These are phyloP conservation scores for Tetracentron sinense DNA, from an alignment of 164 flowering plant species.

Conservation along the genomic window DNA sequence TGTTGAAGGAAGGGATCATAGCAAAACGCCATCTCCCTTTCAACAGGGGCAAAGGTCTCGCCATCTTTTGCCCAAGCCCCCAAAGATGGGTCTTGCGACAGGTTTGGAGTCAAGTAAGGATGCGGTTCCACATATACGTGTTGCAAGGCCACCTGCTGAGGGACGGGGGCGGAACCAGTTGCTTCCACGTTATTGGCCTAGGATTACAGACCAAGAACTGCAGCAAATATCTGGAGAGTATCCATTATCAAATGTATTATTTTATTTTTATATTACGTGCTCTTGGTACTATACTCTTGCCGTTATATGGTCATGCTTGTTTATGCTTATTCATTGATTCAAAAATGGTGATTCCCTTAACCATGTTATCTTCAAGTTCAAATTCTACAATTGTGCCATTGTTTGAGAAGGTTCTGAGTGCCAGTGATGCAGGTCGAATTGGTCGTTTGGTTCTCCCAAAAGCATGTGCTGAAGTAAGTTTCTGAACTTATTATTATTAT, in stretches of 20 bases:
- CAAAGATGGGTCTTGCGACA: conserved; percentile 34
- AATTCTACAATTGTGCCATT: conserved; percentile 86
- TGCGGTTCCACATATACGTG: conserved; percentile 50
- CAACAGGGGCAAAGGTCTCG: conserved; percentile 60
- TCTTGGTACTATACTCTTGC: background rate
- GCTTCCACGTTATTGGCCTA: conserved; percentile 98
- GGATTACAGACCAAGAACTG: conserved; percentile 89
- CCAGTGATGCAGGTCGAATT: conserved; percentile 99
- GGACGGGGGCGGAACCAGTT: conserved; percentile 84
- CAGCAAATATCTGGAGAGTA: conserved; percentile 97
- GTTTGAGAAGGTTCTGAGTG: conserved; percentile 97
- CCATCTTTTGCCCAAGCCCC: conserved; percentile 62
- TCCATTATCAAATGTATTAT: conserved; percentile 33
- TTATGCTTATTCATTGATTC: conserved; percentile 2
- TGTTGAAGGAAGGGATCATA: conserved; percentile 45
- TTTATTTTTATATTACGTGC: background rate
- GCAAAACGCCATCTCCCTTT: conserved; percentile 32
- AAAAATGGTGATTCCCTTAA: conserved; percentile 35
- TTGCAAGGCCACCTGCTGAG: conserved; percentile 92
- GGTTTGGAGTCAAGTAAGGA: conserved; percentile 44
- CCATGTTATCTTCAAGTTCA: conserved; percentile 40
- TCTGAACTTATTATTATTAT: background rate
- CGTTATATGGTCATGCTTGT: background rate
- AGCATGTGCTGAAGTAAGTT: conserved; percentile 96
- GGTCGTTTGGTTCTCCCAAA: conserved; percentile 98